Conservation (phyloP, 345 rosid species). For the Triadica sebifera region DNA sequence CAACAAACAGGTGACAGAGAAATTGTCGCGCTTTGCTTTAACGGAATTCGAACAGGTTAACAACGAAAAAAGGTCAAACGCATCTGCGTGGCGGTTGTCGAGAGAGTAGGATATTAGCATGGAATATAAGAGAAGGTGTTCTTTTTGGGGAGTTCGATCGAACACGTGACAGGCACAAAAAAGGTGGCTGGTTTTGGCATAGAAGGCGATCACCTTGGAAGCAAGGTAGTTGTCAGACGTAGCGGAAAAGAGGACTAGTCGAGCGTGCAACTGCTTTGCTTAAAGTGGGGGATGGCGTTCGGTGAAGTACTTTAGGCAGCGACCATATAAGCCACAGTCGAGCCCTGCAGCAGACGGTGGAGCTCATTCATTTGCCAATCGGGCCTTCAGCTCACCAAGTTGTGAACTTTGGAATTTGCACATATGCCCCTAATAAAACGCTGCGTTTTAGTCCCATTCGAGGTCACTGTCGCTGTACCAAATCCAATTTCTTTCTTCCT, state of each 20-base stretch:
- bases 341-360: slow-evolving; percentile 20
- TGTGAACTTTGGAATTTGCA: too few relatives aligned
- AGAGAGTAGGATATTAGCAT: slow-evolving; percentile 61
- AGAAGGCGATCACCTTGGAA: slow-evolving; percentile 56
- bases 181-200: slow-evolving; percentile 42
- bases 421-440: background rate
- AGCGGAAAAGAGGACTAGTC: slow-evolving; percentile 48
- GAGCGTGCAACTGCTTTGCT: slow-evolving; percentile 77
- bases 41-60: slow-evolving; percentile 29
- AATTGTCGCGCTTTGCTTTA: slow-evolving; percentile 43
- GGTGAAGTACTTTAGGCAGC: slow-evolving; percentile 57
- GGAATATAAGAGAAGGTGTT: slow-evolving; percentile 69
- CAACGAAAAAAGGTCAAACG: slow-evolving; percentile 48
- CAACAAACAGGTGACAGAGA: slow-evolving; percentile 57
- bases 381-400: background rate
- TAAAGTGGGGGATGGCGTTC: slow-evolving; percentile 54
- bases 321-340: slow-evolving; percentile 61
- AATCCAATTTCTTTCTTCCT: too few relatives aligned
- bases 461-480: too few relatives aligned
- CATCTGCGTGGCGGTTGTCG: slow-evolving; percentile 47
- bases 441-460: too few relatives aligned
- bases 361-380: slow-evolving; percentile 8
- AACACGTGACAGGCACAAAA: slow-evolving; percentile 58
- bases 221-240: slow-evolving; percentile 69
- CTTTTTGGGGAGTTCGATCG: slow-evolving; percentile 51